Percentiles rank a stretch among this genome's conserved stretches.
These are phyloP conservation scores for Cajanus cajan DNA, from an alignment of 306 rosid genomes.

Conservation along the genomic window DNA sequence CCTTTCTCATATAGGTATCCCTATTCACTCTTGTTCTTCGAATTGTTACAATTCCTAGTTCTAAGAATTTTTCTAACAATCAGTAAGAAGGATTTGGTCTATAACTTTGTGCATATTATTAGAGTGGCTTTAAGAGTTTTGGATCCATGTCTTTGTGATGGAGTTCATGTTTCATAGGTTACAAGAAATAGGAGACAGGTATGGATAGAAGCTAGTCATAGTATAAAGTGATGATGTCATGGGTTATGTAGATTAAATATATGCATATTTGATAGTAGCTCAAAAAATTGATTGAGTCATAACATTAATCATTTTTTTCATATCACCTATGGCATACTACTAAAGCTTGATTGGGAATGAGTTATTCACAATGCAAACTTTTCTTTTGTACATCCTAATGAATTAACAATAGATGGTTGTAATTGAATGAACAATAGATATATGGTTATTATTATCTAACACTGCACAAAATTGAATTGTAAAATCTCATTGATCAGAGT, in stretches of 20 bases:
- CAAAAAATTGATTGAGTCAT: not conserved
- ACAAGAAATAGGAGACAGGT: not conserved
- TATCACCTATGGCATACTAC: not conserved
- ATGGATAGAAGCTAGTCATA: not conserved
- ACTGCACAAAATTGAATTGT: conserved; percentile 2
- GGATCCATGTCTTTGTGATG: not conserved
- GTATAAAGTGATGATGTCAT: not conserved
- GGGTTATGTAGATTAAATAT: not conserved
- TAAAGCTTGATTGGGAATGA: not conserved
- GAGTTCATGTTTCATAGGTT: not conserved
- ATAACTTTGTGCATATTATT: too few relatives aligned
- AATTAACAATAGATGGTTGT: not conserved
- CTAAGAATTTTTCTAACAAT: too few relatives aligned
- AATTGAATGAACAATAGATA: not conserved
- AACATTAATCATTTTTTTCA: not conserved
- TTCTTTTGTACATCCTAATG: not conserved
- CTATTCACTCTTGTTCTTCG: too few relatives aligned
- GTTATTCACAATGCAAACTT: not conserved
- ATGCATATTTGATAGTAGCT: not conserved
- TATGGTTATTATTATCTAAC: not conserved
- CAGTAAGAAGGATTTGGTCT: too few relatives aligned
- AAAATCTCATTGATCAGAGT: conserved; percentile 32
- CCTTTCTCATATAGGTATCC: too few relatives aligned
- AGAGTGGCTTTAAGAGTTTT: too few relatives aligned
- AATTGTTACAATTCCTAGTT: too few relatives aligned